Conservation (phyloP, 306 rosid species). For the Lotus japonicus region DNA sequence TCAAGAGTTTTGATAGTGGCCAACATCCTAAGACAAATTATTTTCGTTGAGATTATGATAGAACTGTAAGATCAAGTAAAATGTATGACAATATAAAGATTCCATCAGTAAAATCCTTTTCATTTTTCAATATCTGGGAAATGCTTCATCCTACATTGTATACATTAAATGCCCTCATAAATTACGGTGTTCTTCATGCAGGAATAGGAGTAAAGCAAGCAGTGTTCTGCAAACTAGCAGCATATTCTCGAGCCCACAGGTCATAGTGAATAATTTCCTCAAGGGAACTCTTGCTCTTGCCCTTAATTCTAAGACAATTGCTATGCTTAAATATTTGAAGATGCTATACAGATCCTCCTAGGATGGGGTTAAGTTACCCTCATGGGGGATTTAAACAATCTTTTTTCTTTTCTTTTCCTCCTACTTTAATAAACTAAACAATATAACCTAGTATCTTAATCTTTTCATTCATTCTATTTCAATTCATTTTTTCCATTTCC, state of each 20-base stretch:
- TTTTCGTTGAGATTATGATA: background rate
- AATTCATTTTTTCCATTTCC: background rate
- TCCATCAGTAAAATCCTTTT: background rate
- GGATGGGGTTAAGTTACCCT: no score
- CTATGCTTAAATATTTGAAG: no score
- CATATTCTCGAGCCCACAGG: constrained; percentile 81
- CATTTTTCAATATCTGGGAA: constrained; percentile 4
- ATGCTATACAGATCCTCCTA: no score
- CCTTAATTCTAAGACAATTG: no score
- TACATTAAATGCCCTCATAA: constrained; percentile 16
- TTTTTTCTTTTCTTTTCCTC: no score
- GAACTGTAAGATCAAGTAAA: background rate
- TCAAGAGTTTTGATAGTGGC: no score
- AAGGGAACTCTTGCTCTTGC: no score
- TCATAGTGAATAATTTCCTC: constrained; percentile 91
- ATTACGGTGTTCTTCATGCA: constrained; percentile 40
- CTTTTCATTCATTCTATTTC: background rate
- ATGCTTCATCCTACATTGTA: constrained; percentile 23
- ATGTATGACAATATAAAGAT: background rate
- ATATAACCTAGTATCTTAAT: no score
- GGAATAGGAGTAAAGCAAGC: constrained; percentile 40
- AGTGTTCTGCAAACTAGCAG: constrained; percentile 53
- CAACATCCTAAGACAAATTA: no score
- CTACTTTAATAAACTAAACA: no score
- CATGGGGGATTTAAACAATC: no score